phyloP scores from a whole-genome alignment of 2,329 filamentous ascomycete species.

The Penicillium sp. region DNA sequence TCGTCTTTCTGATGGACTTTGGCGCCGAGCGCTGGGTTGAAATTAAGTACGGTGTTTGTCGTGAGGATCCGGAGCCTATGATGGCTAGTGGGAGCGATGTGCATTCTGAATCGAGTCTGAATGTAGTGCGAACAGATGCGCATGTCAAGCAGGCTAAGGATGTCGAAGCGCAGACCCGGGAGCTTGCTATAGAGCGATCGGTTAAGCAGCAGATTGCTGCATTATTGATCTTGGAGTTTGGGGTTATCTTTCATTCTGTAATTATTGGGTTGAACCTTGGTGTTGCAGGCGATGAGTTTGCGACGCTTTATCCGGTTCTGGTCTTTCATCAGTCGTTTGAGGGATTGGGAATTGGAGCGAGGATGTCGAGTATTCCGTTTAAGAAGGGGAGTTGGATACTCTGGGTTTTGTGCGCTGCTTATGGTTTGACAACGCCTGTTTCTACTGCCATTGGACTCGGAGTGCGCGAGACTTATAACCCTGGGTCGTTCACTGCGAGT shows the following conservation, averaged over 20 bases:
- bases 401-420: constrained; percentile 49
- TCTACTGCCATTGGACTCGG: constrained; percentile 49
- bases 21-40: constrained; percentile 26
- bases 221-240: constrained; percentile 53
- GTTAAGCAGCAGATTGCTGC: constrained; percentile 40
- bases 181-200: constrained; percentile 25
- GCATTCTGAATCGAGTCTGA: neutral
- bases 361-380: constrained; percentile 57
- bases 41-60: constrained; percentile 23
- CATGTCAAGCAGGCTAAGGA: constrained; percentile 19
- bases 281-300: constrained; percentile 56
- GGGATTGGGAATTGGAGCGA: constrained; percentile 59
- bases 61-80: constrained; percentile 23
- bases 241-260: constrained; percentile 61
- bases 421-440: constrained; percentile 53
- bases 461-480: constrained; percentile 44
- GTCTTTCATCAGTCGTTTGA: constrained; percentile 64
- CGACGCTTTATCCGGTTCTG: constrained; percentile 56
- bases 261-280: constrained; percentile 62
- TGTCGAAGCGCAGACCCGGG: constrained; percentile 13
- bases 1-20: constrained; percentile 44
- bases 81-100: constrained; percentile 13
- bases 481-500: constrained; percentile 42
- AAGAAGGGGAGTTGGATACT: constrained; percentile 46
- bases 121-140: neutral